Conservation (phyloP, 2,329 filamentous ascomycete species). For the Scleromitrula shiraiana region DNA sequence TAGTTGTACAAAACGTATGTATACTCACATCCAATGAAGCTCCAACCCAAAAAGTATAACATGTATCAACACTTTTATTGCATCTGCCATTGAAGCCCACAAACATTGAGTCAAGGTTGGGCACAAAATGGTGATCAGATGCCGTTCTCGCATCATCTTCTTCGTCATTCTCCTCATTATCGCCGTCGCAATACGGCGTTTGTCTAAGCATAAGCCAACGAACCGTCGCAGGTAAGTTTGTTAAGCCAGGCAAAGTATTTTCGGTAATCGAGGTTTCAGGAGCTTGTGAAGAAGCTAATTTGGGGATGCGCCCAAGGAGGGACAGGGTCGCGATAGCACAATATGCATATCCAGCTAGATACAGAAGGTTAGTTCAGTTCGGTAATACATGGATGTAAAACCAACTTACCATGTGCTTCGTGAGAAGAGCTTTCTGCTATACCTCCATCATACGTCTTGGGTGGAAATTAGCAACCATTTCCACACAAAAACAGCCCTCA, state of each 20-base stretch:
- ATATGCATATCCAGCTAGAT: constrained; percentile 76
- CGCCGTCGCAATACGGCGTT: constrained; percentile 47
- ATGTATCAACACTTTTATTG: constrained; percentile 91
- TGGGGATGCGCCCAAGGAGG: constrained; percentile 44
- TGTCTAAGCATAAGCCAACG: constrained; percentile 58
- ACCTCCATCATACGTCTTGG: constrained; percentile 29
- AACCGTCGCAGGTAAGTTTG: constrained; percentile 30
- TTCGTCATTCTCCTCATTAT: constrained; percentile 32
- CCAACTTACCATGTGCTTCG: constrained; percentile 27
- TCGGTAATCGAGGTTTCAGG: constrained; percentile 12
- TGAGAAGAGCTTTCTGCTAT: constrained; percentile 29
- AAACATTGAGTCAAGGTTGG: constrained; percentile 27
- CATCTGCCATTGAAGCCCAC: constrained; percentile 83
- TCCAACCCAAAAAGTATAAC: constrained; percentile 88
- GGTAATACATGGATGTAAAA: background rate
- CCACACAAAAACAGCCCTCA: background rate
- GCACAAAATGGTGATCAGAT: constrained; percentile 1
- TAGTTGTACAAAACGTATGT: constrained; percentile 16
- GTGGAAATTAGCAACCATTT: constrained; percentile 12
- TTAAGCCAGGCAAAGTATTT: constrained; percentile 29
- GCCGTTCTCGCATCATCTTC: constrained; percentile 10
- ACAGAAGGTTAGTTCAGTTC: background rate
- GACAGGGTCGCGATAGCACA: constrained; percentile 74
- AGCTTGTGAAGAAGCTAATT: constrained; percentile 3
- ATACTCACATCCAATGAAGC: constrained; percentile 47